phyloP scores from a whole-genome alignment of 345 rosid species.

The Microthlaspi erraticum region DNA sequence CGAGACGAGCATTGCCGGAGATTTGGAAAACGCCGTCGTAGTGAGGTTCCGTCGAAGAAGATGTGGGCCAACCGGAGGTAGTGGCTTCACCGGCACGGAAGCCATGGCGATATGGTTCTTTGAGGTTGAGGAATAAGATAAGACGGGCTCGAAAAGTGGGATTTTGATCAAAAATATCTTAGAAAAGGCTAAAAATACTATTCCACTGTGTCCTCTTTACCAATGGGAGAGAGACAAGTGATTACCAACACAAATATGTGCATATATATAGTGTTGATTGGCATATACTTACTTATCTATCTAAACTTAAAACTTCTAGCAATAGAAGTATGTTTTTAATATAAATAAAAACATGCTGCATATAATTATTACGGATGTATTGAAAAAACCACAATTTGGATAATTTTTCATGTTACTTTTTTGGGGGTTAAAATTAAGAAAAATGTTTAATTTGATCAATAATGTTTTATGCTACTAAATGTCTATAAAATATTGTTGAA shows the following conservation, averaged over 20 bases:
- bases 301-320: not conserved
- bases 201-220: slow-evolving; percentile 26
- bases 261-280: not conserved
- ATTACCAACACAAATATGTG: not conserved
- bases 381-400: not conserved
- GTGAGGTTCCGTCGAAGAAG: slow-evolving; percentile 31
- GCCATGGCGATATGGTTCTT: slow-evolving; percentile 26
- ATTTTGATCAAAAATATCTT: slow-evolving; percentile 33
- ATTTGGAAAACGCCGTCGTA: not conserved
- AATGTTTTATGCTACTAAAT: too few species aligned
- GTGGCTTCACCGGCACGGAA: slow-evolving; percentile 34
- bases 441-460: too few species aligned
- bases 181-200: slow-evolving; percentile 26
- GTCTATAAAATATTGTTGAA: too few species aligned
- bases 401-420: too few species aligned
- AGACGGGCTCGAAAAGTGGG: slow-evolving; percentile 24
- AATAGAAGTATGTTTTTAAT: not conserved
- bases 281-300: slow-evolving; percentile 15
- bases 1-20: slow-evolving; percentile 21
- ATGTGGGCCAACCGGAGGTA: not conserved
- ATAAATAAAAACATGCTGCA: not conserved
- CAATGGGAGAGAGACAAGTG: slow-evolving; percentile 28
- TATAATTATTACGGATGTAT: not conserved
- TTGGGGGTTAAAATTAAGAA: too few species aligned
- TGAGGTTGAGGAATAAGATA: slow-evolving; percentile 36